Base-by-base conservation (phyloP, 495 filamentous ascomycete genomes). In the Aspergillus nidulans region DNA sequence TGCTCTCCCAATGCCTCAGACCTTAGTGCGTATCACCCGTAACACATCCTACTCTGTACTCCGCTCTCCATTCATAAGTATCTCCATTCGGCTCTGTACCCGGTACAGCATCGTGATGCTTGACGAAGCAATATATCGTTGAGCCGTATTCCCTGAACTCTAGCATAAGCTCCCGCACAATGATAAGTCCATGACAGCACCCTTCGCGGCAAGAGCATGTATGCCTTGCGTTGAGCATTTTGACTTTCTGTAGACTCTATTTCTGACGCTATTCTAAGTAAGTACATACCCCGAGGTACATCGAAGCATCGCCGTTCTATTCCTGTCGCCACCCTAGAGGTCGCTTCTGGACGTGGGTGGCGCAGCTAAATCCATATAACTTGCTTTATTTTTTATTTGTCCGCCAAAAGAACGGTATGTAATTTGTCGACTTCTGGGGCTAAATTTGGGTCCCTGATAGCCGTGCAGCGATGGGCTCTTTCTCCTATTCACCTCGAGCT, bases 311-410 rank as follows among this genome's bases (percentile, higher is more conserved):
- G 30, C 30, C 2, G 10, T 32, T 55, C 49, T 46, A 46, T 52
- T 52, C 57, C 56, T 48, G 57, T 63, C 36, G 61, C 61, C 61
- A 63, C 57, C 61, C 48, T 62, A 46, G n/a, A 50, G 48, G 53
- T 56, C 49, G 36, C 42, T 58, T 25, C 32, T 18, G 43, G n/a
- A 19, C 26, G 48, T 47, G 42, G 56, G 60, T 62, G 60, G 60
- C 60, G 56, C 60, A 58, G 57, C 56, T 24, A 34, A 42, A 12
- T 28, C 46, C 28, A 23, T 45, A 36, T 30, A 15, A 23, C 44
- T 36, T 49, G 4, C 16, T 25, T 40, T 48, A 12, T 46, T 39
- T 30, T 41, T 28, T n/a, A n/a, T n/a, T 26, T 24, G 36, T 39
- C n/a, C 36, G n/a, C n/a, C 15, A 39, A 18, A 39, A 8, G 6